These are phyloP conservation scores for Verticillium isaacii DNA, from an alignment of 2,329 filamentous ascomycete genomes.

Conservation along the genomic window DNA sequence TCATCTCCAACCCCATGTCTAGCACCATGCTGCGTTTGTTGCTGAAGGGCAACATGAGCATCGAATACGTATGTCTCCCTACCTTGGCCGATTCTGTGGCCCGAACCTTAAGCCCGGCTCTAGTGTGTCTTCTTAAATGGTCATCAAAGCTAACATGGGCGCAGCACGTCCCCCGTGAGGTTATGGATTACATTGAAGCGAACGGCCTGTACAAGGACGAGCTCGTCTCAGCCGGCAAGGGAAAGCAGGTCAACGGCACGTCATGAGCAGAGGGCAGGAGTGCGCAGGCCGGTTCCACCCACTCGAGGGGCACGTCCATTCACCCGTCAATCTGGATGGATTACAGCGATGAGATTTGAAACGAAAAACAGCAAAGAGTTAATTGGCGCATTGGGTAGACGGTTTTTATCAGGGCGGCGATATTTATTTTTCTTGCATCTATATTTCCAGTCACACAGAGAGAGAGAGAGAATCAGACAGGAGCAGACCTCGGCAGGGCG, in stretches of 20 bases:
- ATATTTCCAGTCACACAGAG: background rate
- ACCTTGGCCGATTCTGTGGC: background rate
- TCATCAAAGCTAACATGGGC: constrained; percentile 59
- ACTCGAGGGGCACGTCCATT: background rate
- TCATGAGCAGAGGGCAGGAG: background rate
- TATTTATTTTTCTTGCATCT: background rate
- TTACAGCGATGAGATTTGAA: background rate
- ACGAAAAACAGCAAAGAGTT: background rate
- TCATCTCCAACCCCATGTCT: constrained; percentile 76
- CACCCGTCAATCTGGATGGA: background rate
- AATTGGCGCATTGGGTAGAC: background rate
- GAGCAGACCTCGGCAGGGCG: background rate
- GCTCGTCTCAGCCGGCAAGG: background rate
- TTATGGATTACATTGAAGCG: constrained; percentile 69
- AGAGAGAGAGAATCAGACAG: background rate
- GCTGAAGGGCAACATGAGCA: constrained; percentile 14
- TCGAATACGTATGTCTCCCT: constrained; percentile 9
- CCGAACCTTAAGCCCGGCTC: background rate
- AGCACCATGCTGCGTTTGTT: constrained; percentile 17
- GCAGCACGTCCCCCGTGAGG: constrained; percentile 67
- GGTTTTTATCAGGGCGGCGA: background rate
- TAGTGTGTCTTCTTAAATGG: too few relatives aligned
- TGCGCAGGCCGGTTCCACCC: background rate
- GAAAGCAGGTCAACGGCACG: background rate
- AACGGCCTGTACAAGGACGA: constrained; percentile 58